Percentiles rank a stretch among this genome's conserved stretches.
Evolutionary conservation across 2,329 filamentous ascomycete species (phyloP).

Genomic region (Hypoxylon sp.): DNA sequence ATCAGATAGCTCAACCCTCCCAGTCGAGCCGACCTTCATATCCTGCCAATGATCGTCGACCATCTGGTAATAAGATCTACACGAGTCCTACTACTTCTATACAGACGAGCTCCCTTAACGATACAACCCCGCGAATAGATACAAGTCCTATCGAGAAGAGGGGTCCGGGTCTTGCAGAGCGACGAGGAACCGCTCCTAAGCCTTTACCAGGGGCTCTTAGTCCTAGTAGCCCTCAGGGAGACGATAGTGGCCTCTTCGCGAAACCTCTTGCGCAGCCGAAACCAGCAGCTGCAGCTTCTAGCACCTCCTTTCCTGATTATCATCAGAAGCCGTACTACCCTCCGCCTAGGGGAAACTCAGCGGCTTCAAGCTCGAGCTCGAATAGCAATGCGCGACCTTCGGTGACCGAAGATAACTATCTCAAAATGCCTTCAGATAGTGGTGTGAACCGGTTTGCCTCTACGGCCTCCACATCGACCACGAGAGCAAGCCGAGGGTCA

Average conservation of each 20-base stretch:
- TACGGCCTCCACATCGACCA: slow-evolving; percentile 93
- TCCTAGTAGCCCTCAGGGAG: slow-evolving; percentile 81
- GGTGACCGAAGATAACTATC: slow-evolving; percentile 52
- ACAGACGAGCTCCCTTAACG: slow-evolving; percentile 62
- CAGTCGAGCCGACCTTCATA: slow-evolving; percentile 61
- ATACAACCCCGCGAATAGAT: slow-evolving; percentile 69
- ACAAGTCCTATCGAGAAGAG: slow-evolving; percentile 70
- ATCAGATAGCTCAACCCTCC: slow-evolving; percentile 60
- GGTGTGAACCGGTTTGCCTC: slow-evolving; percentile 77
- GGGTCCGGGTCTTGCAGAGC: slow-evolving; percentile 80
- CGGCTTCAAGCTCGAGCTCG: slow-evolving; percentile 52
- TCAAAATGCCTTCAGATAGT: slow-evolving; percentile 61
- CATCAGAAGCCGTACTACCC: slow-evolving; percentile 74
- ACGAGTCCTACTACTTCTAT: slow-evolving; percentile 54
- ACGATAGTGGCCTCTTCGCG: slow-evolving; percentile 86
- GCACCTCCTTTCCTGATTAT: slow-evolving; percentile 64
- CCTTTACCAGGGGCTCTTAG: slow-evolving; percentile 76
- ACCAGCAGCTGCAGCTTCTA: slow-evolving; percentile 58
- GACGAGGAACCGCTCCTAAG: slow-evolving; percentile 85
- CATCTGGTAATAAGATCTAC: slow-evolving; percentile 55
- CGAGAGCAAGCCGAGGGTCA: slow-evolving; percentile 90
- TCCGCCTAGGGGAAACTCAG: slow-evolving; percentile 63
- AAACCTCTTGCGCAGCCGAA: slow-evolving; percentile 68
- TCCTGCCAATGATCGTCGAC: slow-evolving; percentile 59
- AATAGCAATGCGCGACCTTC: slow-evolving; percentile 55